Evolutionary conservation across 441 rosid species (phyloP), one percentile per base, ranked within the genome.

Genomic region (Gossypium gossypioides): DNA sequence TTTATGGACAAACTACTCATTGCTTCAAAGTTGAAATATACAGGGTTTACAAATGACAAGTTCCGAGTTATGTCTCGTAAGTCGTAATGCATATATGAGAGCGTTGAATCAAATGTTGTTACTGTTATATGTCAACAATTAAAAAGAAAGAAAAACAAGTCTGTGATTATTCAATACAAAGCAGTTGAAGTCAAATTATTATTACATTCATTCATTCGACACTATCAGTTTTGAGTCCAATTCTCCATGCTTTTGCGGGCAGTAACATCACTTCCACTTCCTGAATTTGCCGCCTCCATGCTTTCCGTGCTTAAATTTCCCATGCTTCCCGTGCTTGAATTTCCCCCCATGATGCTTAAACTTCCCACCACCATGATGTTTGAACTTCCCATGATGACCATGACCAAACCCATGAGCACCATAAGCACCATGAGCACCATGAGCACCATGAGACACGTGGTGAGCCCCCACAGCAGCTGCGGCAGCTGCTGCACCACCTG

Each of bases 201-300:
- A 59, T 5, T 9, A 13, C 18, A 13, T n/a, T 29, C 32, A 29
- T 5, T 32, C 1, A 27, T 1, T 27, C 29, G 1, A 6, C 0
- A 5, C 8, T 0, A 13, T 22, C 2, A 55, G 4, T 19, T 19
- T 29, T 32, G 37, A 32, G 6, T 7, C 6, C 21, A 5, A 50
- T 3, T 18, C 10, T 52, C 24, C 57, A 52, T 7, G 57, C 22
- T 52, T 18, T 18, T 8, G 9, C 1, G 8, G 29, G 4, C 27
- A 10, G 32, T 40, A 4, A 4, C 1, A 73, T 88, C 55, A 88
- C 86, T 88, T 88, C 92, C 92, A 88, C 86, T 86, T 86, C 88
- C 81, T 88, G 81, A 78, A 85, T 67, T 84, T 88, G 25, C 91
- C 88, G 24, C 92, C 88, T 52, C 85, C 86, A 2, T 80, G 84